phyloP scores from a whole-genome alignment of 768 basidiomycete species.

The Lactarius indigo region DNA sequence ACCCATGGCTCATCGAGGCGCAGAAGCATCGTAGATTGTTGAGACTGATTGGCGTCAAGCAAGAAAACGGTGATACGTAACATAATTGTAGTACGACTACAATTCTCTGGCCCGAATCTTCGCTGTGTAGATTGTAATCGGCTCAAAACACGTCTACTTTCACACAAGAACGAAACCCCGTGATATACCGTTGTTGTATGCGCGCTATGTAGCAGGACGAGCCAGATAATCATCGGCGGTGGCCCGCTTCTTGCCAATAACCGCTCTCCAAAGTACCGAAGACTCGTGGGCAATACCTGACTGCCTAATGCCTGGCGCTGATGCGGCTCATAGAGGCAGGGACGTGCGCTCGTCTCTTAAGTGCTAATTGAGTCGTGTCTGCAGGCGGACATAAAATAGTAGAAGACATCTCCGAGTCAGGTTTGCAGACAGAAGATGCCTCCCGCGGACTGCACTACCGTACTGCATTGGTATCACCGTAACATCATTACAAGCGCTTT shows the following conservation, averaged over 20 bases:
- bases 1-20: constrained; percentile 19
- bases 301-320: neutral
- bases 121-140: neutral
- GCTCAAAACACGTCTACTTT: neutral
- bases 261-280: neutral
- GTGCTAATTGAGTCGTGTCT: neutral
- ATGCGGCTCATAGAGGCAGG: neutral
- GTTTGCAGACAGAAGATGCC: neutral
- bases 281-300: neutral
- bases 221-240: neutral
- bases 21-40: constrained; percentile 12
- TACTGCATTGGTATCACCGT: neutral
- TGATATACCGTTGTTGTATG: neutral
- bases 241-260: neutral
- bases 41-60: constrained; percentile 5
- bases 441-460: too few relatives aligned
- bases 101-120: neutral
- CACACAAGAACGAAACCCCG: neutral
- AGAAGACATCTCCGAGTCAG: neutral
- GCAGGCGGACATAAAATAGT: neutral
- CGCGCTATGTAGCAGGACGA: neutral
- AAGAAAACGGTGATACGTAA: neutral
- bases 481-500: neutral
- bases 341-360: neutral
- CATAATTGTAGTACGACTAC: neutral